Conservation (phyloP, 345 rosid species). For the Erucastrum elatum region DNA sequence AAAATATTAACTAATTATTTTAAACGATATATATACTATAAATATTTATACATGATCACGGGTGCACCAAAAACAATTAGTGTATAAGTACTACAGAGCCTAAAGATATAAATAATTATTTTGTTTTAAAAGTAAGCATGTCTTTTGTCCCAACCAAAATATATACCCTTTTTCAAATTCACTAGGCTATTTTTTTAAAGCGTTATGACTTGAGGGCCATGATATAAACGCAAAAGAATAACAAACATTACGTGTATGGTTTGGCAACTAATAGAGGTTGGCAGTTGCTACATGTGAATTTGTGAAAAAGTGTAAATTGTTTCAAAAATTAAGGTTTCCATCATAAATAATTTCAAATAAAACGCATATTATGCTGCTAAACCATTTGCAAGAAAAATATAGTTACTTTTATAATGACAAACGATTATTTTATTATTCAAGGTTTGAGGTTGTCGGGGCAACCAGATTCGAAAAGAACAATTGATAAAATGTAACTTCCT, state of each 20-base stretch:
- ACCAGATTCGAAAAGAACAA: too few species aligned
- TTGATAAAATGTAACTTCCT: too few species aligned
- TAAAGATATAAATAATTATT: neutral
- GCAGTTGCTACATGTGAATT: neutral
- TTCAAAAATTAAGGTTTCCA: slow-evolving; percentile 2
- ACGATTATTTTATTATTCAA: too few species aligned
- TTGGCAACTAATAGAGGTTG: neutral
- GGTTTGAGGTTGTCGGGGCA: too few species aligned
- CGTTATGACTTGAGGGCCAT: neutral
- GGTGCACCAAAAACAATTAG: too few species aligned
- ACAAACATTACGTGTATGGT: slow-evolving; percentile 9
- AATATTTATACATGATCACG: too few species aligned
- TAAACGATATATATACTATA: too few species aligned
- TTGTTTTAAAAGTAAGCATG: neutral
- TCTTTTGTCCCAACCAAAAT: neutral
- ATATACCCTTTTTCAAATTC: neutral
- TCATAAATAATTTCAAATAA: neutral
- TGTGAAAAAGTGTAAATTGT: neutral
- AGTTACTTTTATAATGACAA: neutral
- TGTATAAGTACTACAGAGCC: neutral
- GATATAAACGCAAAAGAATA: neutral
- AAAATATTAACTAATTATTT: too few species aligned
- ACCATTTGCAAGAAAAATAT: slow-evolving; percentile 1
- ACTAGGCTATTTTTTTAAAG: neutral
- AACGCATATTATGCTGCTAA: neutral